phyloP scores from a whole-genome alignment of 371 early-diverging fungal genomes.

The Apophysomyces ossiformis region DNA sequence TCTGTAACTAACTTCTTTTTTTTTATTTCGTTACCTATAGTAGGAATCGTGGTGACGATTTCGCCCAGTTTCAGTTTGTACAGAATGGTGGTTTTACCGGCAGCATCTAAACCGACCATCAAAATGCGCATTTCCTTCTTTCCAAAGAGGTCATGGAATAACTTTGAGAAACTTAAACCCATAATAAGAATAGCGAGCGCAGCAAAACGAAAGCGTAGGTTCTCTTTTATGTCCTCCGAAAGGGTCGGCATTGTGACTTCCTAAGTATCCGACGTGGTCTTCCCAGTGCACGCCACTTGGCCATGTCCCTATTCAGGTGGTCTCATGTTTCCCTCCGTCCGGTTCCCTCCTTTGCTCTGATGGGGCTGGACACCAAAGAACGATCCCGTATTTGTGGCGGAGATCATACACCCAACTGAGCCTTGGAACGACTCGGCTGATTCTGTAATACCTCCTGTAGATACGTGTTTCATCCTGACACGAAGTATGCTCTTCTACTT shows the following conservation, averaged over 20 bases:
- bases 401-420: too few relatives aligned
- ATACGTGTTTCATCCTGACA: too few relatives aligned
- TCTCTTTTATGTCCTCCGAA: not conserved
- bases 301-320: too few relatives aligned
- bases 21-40: constrained; percentile 32
- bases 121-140: constrained; percentile 91
- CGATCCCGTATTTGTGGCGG: too few relatives aligned
- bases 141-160: constrained; percentile 44
- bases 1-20: not conserved
- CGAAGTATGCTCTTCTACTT: too few relatives aligned
- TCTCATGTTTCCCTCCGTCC: too few relatives aligned
- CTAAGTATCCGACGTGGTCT: too few relatives aligned
- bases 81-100: constrained; percentile 97
- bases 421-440: too few relatives aligned
- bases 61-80: constrained; percentile 78
- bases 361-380: too few relatives aligned
- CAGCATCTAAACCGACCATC: constrained; percentile 92
- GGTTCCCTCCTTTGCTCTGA: too few relatives aligned
- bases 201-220: constrained; percentile 13
- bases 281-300: too few relatives aligned
- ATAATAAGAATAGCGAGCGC: constrained; percentile 14
- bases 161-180: constrained; percentile 29
- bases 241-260: not conserved
- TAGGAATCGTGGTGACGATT: constrained; percentile 92
- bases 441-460: too few relatives aligned